phyloP scores from a whole-genome alignment of 2,329 filamentous ascomycete genomes.

The Aspergillus pseudoterreus region DNA sequence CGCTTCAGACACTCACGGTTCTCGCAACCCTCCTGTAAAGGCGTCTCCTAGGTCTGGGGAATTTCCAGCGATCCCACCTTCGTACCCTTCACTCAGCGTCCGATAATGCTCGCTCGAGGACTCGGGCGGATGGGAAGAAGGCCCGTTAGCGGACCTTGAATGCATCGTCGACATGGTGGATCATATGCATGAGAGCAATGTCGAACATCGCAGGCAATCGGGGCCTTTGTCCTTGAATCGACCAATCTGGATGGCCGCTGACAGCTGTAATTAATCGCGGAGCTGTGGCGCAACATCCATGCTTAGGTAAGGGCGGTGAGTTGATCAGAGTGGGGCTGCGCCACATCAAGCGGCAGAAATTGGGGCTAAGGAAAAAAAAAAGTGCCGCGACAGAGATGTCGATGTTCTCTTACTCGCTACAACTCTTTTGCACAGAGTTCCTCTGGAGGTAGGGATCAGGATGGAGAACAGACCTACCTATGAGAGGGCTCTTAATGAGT shows the following conservation, averaged over 20 bases:
- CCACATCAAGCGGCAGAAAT: slow-evolving; percentile 23
- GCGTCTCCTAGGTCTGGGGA: slow-evolving; percentile 17
- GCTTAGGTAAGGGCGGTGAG: slow-evolving; percentile 26
- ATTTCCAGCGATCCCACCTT: slow-evolving; percentile 13
- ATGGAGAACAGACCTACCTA: slow-evolving; percentile 39
- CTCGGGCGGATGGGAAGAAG: slow-evolving; percentile 12
- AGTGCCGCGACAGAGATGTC: slow-evolving; percentile 14
- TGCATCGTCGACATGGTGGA: slow-evolving; percentile 25
- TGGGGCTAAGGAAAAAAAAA: slow-evolving; percentile 24
- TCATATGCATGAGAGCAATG: slow-evolving; percentile 17
- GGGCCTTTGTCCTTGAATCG: slow-evolving; percentile 10
- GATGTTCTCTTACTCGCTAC: slow-evolving; percentile 19
- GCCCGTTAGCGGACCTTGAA: slow-evolving; percentile 14
- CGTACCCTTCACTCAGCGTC: slow-evolving; percentile 14
- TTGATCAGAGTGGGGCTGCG: slow-evolving; percentile 22
- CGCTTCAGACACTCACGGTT: slow-evolving; percentile 29
- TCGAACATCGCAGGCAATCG: slow-evolving; percentile 16
- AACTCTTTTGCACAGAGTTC: slow-evolving; percentile 27
- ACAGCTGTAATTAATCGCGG: slow-evolving; percentile 13
- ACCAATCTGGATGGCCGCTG: slow-evolving; percentile 3
- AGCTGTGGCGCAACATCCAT: slow-evolving; percentile 27
- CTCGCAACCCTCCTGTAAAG: slow-evolving; percentile 28
- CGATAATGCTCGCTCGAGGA: slow-evolving; percentile 9
- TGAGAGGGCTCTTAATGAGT: slow-evolving; percentile 54
- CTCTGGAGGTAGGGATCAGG: slow-evolving; percentile 30